phyloP scores from a whole-genome alignment of 164 flowering plant genomes.

The Macadamia integrifolia region DNA sequence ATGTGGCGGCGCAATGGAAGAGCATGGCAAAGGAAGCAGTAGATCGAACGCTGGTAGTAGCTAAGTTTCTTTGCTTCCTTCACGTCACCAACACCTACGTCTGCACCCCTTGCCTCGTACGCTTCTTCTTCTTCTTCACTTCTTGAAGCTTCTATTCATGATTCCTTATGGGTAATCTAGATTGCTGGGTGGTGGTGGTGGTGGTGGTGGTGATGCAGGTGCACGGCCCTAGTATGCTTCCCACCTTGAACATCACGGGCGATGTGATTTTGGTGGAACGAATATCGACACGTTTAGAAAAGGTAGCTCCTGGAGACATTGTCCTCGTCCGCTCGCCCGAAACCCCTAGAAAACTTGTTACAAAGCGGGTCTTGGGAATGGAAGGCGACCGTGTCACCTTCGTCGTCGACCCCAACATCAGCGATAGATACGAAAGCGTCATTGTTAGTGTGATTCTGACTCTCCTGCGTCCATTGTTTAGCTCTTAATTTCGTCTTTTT shows the following conservation, averaged over 20 bases:
- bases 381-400: slow-evolving; percentile 61
- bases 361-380: slow-evolving; percentile 52
- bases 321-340: slow-evolving; percentile 55
- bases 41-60: slow-evolving; percentile 15
- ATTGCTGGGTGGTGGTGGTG: too few relatives aligned
- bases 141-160: not conserved
- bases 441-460: slow-evolving; percentile 34
- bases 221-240: slow-evolving; percentile 88
- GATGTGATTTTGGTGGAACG: slow-evolving; percentile 47
- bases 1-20: slow-evolving; percentile 16
- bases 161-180: too few relatives aligned
- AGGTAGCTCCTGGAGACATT: slow-evolving; percentile 48
- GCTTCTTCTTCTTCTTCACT: too few relatives aligned
- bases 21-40: slow-evolving; percentile 40
- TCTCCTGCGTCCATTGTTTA: not conserved
- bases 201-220: slow-evolving; percentile 27
- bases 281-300: slow-evolving; percentile 38
- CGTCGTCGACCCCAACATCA: slow-evolving; percentile 28
- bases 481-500: not conserved
- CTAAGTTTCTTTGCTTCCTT: slow-evolving; percentile 42
- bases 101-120: slow-evolving; percentile 36
- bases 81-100: slow-evolving; percentile 56
- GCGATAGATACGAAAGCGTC: slow-evolving; percentile 28
- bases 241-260: slow-evolving; percentile 47
- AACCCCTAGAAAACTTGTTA: slow-evolving; percentile 42